Conservation (phyloP, 495 filamentous ascomycete genomes). For the Hypoxylon lenormandii region DNA sequence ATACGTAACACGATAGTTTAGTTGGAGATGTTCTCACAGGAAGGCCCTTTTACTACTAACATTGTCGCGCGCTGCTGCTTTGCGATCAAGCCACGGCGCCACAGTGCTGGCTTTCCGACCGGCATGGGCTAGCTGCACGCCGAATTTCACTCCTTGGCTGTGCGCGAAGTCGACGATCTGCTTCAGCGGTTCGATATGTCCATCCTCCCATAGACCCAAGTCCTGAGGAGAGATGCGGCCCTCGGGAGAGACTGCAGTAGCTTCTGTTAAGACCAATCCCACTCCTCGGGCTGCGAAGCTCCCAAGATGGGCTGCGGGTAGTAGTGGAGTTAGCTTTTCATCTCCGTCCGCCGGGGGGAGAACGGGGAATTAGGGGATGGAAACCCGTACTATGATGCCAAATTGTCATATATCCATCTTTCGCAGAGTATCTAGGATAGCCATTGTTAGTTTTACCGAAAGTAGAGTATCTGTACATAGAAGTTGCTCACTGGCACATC, state of each 20-base stretch:
- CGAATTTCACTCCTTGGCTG: conserved; percentile 75
- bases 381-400: conserved; percentile 42
- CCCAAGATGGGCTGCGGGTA: conserved; percentile 54
- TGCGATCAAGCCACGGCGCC: conserved; percentile 71
- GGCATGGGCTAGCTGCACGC: conserved; percentile 80
- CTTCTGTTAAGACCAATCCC: conserved; percentile 77
- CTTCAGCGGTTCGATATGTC: conserved; percentile 72
- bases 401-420: conserved; percentile 59
- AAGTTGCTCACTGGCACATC: conserved; percentile 74
- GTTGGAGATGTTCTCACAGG: not conserved
- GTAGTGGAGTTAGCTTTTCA: conserved; percentile 1
- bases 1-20: not conserved
- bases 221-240: conserved; percentile 83
- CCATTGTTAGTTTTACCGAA: conserved; percentile 54
- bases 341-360: not conserved
- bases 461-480: conserved; percentile 64
- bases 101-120: conserved; percentile 79
- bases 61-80: conserved; percentile 60
- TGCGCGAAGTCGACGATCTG: conserved; percentile 76
- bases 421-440: conserved; percentile 58
- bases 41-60: conserved; percentile 34
- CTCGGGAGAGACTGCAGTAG: conserved; percentile 74
- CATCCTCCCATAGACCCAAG: conserved; percentile 78
- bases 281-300: conserved; percentile 74
- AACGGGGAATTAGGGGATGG: not conserved